These are phyloP conservation scores for Citrullus mucosospermus DNA, from an alignment of 306 rosid genomes.

Conservation along the genomic window DNA sequence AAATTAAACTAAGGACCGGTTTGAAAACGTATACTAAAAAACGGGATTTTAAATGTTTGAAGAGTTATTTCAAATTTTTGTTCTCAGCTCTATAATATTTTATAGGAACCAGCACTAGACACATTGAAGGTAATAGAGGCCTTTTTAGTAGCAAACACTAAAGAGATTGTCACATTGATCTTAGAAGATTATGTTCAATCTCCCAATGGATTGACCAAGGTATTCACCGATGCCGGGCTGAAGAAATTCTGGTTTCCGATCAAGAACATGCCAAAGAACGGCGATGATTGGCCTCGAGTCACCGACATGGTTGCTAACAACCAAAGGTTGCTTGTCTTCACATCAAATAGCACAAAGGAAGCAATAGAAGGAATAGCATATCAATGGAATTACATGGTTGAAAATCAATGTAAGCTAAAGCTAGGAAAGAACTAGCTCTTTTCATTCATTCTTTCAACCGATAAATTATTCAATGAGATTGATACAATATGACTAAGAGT, in stretches of 20 bases:
- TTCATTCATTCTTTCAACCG: no score
- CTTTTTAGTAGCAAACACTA: constrained; percentile 52
- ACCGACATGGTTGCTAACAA: constrained; percentile 68
- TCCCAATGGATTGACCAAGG: constrained; percentile 66
- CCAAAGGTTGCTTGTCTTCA: constrained; percentile 67
- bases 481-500: background rate
- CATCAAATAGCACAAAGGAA: constrained; percentile 48
- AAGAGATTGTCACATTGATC: constrained; percentile 72
- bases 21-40: no score
- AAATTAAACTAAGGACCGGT: no score
- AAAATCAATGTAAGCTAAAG: constrained; percentile 50
- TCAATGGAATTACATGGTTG: constrained; percentile 89
- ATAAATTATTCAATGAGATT: background rate
- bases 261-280: constrained; percentile 55
- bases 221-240: constrained; percentile 49
- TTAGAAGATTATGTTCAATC: constrained; percentile 83
- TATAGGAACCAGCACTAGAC: constrained; percentile 61
- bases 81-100: no score
- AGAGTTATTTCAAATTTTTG: no score
- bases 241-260: constrained; percentile 79
- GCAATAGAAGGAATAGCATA: constrained; percentile 71
- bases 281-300: constrained; percentile 73
- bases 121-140: constrained; percentile 60
- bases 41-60: no score
- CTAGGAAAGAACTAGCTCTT: no score